Evolutionary conservation across 148 eudicot species (phyloP), one percentile per base, ranked within the genome.

Genomic region (Silene conica): DNA sequence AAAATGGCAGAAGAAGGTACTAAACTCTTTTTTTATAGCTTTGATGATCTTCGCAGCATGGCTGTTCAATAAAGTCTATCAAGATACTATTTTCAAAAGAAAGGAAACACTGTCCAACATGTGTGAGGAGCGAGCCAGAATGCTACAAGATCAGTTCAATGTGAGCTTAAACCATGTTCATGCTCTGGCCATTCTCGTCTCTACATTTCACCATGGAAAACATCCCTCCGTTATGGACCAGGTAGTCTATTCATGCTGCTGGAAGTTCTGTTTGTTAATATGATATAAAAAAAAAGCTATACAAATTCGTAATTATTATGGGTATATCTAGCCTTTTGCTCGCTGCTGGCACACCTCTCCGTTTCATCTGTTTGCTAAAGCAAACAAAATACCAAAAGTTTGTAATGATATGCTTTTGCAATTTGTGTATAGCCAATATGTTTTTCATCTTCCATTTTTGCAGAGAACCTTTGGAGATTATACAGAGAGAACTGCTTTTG

Each of bases 151-250:
- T 80, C 97, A 92, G 80, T 95, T 95, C 72, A 92, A 90, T 76
- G 97, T 90, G 69, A 92, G 97, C 89, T 85, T 95, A 88, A 95
- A 95, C 75, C 99, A 95, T 77, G 97, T 95, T 46, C 99, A 92
- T 68, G 90, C 99, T 13, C 75, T 95, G 68, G 93, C 97, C 59
- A 84, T 95, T 79, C 84, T 95, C 14, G 85, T 95, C 52, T 87
- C 97, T 43, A 86, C 96, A 4, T 95, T 95, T 83, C 89, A 95
- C 76, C 96, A 90, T 69, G 89, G 88, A 45, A 90, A 89, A 75
- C 60, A 85, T 69, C 97, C 92, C 77, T 88, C 97, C 54, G 93
- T 89, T 12, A 87, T 92, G 78, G 96, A 92, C 74, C 96, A 89
- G 96, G 97, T 92, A 80, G 7, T 11, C 55, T 50, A 48, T 11